Base-by-base conservation (phyloP, 2,329 filamentous ascomycete species). In the Fusarium concolor region DNA sequence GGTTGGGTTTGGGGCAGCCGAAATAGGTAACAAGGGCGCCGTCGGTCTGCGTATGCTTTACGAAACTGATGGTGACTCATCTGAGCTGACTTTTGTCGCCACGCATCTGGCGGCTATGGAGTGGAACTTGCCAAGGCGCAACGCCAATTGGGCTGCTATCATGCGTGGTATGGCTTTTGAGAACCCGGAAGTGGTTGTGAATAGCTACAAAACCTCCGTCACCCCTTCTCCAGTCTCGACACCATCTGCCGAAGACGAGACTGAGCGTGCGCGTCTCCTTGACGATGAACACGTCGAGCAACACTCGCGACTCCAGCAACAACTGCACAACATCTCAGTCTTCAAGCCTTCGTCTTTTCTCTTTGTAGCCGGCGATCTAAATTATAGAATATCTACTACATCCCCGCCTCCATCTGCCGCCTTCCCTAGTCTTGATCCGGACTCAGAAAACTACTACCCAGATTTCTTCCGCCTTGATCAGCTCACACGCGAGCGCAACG, bases 1-100 rank as follows among this genome's bases (percentile, higher is more conserved):
- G 53, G 90, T 94, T 3, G 94, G 96, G 0, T 91, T 97, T 47
- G 96, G 96, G 1, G 79, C 94, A 2, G 90, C 89, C 59, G 91
- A 95, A 49, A 96, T 97, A 91, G 96, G 94, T 17, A 97, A 97
- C 79, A 99, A 99, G 80, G 96, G 95, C 29, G 95, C 94, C 5
- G 91, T 97, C 1, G 96, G 91, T 1, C 84, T 95, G 63, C 86
- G 94, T 33, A 79, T 96, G 42, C 84, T 88, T 15, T 90, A 92
- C 72, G 67, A 77, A 57, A 74, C 69, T 44, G 73, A 68, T 29
- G 70, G 66, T 11, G 72, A 71, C 20, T 72, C 70, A 55, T 86
- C 90, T 26, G 87, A 92, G 72, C 78, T 97, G 56, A 97, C 93
- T 0, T 96, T 98, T 76, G 90, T 97, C 39, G 89, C 92, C 38